phyloP scores from a whole-genome alignment of 208 protist genomes.

The Pavlovales sp. region DNA sequence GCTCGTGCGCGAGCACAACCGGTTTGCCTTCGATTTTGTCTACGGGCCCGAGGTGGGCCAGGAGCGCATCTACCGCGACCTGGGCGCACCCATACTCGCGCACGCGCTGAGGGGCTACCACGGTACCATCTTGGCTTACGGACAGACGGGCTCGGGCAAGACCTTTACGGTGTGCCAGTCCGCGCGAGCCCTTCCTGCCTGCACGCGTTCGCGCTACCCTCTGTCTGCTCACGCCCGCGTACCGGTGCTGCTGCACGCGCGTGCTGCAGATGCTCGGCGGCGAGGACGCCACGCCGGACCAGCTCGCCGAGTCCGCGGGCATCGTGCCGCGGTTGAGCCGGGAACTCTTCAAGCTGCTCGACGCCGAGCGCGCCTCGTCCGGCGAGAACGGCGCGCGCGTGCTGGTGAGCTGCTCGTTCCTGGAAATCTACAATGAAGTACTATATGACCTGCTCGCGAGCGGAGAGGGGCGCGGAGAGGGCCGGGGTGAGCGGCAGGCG shows the following conservation, averaged over 20 bases:
- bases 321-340: neutral
- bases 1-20: neutral
- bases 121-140: neutral
- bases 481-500: too few species aligned
- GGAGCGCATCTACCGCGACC: neutral
- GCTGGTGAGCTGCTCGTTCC: slow-evolving; percentile 36
- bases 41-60: neutral
- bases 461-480: too few species aligned
- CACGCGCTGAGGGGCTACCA: neutral
- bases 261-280: neutral
- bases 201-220: too few species aligned
- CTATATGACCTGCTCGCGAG: slow-evolving; percentile 75
- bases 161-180: too few species aligned
- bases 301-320: neutral
- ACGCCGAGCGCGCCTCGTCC: neutral
- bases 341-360: neutral
- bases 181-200: too few species aligned
- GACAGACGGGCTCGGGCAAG: neutral
- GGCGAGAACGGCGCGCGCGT: neutral
- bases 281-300: neutral
- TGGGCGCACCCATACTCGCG: neutral
- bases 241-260: too few species aligned
- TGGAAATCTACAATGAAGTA: slow-evolving; percentile 77
- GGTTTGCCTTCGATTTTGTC: neutral
- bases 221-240: too few species aligned